A percentile compares a stretch with the other conserved stretches of the same genome.
phyloP scores from a whole-genome alignment of 2,329 filamentous ascomycete species.

The Alternaria infectoria region DNA sequence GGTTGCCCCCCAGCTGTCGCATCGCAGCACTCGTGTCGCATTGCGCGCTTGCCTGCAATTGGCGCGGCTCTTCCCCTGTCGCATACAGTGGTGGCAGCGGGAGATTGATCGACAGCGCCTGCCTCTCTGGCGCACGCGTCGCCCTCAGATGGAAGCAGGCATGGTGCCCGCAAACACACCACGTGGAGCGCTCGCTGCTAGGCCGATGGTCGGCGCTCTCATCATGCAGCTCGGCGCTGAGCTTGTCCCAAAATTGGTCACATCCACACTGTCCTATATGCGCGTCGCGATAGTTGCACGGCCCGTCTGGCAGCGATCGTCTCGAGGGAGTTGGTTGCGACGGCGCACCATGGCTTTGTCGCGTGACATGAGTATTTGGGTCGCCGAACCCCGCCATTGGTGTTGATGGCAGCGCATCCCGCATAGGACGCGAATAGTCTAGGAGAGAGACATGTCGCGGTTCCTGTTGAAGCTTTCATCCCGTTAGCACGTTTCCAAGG shows the following conservation, averaged over 20 bases:
- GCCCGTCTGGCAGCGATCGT: conserved; percentile 55
- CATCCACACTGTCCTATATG: conserved; percentile 59
- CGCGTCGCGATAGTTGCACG: conserved; percentile 60
- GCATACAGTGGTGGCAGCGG: conserved; percentile 9
- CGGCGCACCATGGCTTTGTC: conserved; percentile 17
- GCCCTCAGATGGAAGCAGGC: conserved; percentile 59
- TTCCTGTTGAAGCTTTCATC: conserved; percentile 23
- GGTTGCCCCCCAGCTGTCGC: conserved; percentile 3
- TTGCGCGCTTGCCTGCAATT: conserved; percentile 17
- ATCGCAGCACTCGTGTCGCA: conserved; percentile 19
- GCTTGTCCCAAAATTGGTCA: conserved; percentile 58
- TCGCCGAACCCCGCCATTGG: conserved; percentile 46
- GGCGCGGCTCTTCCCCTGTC: conserved; percentile 22
- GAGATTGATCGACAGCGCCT: conserved; percentile 13
- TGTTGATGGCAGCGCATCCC: conserved; percentile 42
- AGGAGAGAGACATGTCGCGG: conserved; percentile 39
- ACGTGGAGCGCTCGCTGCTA: conserved; percentile 45
- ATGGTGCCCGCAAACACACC: conserved; percentile 64
- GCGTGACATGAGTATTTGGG: conserved; percentile 29
- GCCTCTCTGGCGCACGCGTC: conserved; percentile 25
- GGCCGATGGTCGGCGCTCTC: conserved; percentile 32
- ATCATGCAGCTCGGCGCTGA: conserved; percentile 41
- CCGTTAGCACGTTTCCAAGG: conserved; percentile 30
- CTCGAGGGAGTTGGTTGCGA: conserved; percentile 29
- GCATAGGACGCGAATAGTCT: conserved; percentile 33